Evolutionary conservation across 768 basidiomycete genomes (phyloP).

Genomic region (Trametes maxima): DNA sequence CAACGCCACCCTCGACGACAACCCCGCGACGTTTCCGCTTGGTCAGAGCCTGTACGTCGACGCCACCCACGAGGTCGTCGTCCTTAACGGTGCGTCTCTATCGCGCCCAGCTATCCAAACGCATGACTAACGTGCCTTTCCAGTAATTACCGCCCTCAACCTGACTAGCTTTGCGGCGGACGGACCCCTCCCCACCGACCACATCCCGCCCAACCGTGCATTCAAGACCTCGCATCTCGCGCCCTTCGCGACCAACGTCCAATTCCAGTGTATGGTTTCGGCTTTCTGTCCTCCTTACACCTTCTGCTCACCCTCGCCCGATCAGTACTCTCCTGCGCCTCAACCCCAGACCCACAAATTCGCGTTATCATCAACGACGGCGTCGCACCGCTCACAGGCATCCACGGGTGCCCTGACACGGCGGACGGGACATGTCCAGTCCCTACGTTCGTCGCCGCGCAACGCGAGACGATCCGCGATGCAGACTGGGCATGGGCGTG

Average conservation of each 20-base stretch:
- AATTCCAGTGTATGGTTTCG: slow-evolving; percentile 72
- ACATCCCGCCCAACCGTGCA: slow-evolving; percentile 62
- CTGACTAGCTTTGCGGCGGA: slow-evolving; percentile 69
- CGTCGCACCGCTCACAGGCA: slow-evolving; percentile 74
- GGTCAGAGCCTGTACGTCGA: slow-evolving; percentile 80
- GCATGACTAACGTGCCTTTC: slow-evolving; percentile 3
- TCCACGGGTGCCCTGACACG: slow-evolving; percentile 72
- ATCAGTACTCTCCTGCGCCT: slow-evolving; percentile 34
- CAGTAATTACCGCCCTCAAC: slow-evolving; percentile 85
- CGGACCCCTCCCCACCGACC: slow-evolving; percentile 76
- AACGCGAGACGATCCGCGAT: slow-evolving; percentile 61
- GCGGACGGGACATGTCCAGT: slow-evolving; percentile 79
- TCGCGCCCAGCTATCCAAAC: neutral
- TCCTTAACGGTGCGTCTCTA: slow-evolving; percentile 66
- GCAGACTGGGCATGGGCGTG: slow-evolving; percentile 82
- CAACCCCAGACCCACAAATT: slow-evolving; percentile 53
- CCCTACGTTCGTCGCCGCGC: slow-evolving; percentile 68
- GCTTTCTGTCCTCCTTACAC: neutral
- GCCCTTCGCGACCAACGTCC: slow-evolving; percentile 87
- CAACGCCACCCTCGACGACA: slow-evolving; percentile 79
- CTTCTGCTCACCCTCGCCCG: neutral
- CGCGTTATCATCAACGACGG: slow-evolving; percentile 89
- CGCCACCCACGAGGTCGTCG: slow-evolving; percentile 88
- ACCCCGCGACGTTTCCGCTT: slow-evolving; percentile 69
- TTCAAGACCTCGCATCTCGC: slow-evolving; percentile 79